phyloP scores from a whole-genome alignment of 305 asterid genomes.

The Coffea humblotiana region DNA sequence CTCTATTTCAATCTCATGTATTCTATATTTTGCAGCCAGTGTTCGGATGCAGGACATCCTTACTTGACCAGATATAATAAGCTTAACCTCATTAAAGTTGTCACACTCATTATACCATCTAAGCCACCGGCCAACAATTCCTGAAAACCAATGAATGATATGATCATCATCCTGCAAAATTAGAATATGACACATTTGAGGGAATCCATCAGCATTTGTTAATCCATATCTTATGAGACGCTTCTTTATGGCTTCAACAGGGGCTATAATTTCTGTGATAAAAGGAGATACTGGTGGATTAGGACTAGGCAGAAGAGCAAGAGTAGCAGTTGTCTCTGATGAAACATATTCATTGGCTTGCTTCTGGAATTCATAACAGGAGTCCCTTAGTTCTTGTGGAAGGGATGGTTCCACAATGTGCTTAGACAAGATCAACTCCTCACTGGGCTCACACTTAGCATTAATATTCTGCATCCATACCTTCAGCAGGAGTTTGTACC shows the following conservation, averaged over 20 bases:
- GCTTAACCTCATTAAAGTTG: constrained; percentile 64
- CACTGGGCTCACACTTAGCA: constrained; percentile 39
- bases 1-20: constrained; percentile 71
- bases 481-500: constrained; percentile 75
- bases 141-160: constrained; percentile 75
- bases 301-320: constrained; percentile 57
- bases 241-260: constrained; percentile 47
- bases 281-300: constrained; percentile 29
- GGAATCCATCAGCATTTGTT: constrained; percentile 57
- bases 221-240: constrained; percentile 73
- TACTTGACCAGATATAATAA: constrained; percentile 56
- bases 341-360: constrained; percentile 57
- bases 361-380: constrained; percentile 67
- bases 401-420: constrained; percentile 76
- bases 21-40: constrained; percentile 65
- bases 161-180: constrained; percentile 60
- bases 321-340: constrained; percentile 70
- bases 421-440: constrained; percentile 56
- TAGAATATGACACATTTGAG: constrained; percentile 55
- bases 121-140: constrained; percentile 67
- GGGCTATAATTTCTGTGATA: constrained; percentile 53
- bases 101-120: constrained; percentile 71
- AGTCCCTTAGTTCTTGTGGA: constrained; percentile 70
- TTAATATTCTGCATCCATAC: constrained; percentile 73
- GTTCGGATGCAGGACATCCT: constrained; percentile 77